phyloP scores from a whole-genome alignment of 2,329 filamentous ascomycete species.

The Neopestalotiopsis sp. region DNA sequence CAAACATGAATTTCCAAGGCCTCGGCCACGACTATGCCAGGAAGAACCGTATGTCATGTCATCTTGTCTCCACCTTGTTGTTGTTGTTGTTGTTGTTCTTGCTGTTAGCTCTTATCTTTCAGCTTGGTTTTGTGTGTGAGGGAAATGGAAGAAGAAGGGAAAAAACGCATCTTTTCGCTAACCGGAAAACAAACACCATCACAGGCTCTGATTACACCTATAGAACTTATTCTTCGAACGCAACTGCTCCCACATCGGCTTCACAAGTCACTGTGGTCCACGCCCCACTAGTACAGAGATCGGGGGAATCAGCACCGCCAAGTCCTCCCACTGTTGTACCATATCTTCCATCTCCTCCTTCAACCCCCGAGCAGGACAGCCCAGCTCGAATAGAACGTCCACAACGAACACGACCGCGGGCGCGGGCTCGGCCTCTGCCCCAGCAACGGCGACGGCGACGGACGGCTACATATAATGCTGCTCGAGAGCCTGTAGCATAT shows the following conservation, averaged over 20 bases:
- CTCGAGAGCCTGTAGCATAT: conserved; percentile 23
- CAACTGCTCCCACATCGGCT: conserved; percentile 27
- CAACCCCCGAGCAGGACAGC: conserved; percentile 49
- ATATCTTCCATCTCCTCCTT: conserved; percentile 45
- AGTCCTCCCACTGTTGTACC: conserved; percentile 41
- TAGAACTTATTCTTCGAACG: conserved; percentile 23
- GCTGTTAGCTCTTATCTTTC: not conserved
- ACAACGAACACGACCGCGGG: conserved; percentile 16
- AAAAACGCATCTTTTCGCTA: not conserved
- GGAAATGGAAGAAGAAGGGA: not conserved
- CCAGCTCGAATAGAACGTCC: conserved; percentile 45
- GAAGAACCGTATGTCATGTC: conserved; percentile 17
- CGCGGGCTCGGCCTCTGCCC: not conserved
- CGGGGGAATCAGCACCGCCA: conserved; percentile 27
- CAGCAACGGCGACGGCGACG: conserved; percentile 32
- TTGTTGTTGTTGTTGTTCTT: not conserved
- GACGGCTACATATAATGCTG: conserved; percentile 28
- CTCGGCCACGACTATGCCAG: conserved; percentile 12
- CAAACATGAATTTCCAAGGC: conserved; percentile 11
- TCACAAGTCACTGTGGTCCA: conserved; percentile 35
- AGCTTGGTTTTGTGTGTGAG: not conserved
- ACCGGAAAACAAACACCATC: not conserved
- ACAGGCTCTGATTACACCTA: conserved; percentile 27
- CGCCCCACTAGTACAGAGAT: conserved; percentile 11
- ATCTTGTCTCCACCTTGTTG: not conserved